Evolutionary conservation across 192 early-diverging fungal genomes (phyloP), one percentile per base, ranked within the genome.

Genomic region (Dissophora globulifera): DNA sequence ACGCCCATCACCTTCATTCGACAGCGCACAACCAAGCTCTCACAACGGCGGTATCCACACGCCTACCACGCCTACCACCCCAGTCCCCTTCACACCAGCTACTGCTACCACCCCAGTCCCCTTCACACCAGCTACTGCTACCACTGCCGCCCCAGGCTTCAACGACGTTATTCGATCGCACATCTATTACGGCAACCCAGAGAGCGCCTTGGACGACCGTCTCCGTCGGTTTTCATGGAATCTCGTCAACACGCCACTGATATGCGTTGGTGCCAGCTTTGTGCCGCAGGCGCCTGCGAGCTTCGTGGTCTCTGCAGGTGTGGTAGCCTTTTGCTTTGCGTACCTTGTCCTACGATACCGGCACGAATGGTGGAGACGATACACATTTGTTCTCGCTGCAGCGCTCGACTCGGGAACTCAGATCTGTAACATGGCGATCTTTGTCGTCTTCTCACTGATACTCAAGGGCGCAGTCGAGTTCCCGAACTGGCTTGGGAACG

Each of bases 371-470:
- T 78, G 75, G 75, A 50, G 66, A 43, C 49, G 65, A 31, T 78
- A 78, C 19, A 67, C 60, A 20, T 78, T 62, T 55, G 65, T 78
- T 32, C 32, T 67, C 42, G 75, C 75, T 1, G 75, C 75, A 2
- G 75, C 75, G 9, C 35, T 78, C 12, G 75, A 78, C 57, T 50
- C 75, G 1, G 75, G 75, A 1, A 78, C 75, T 3, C 75, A 78
- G 53, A 78, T 78, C n/a, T 78, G 75, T 41, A 68, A 68, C 35
- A 78, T 78, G 64, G 62, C 65, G 11, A 63, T 78, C 35, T 78
- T 78, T 69, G 65, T 78, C 31, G 69, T 72, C 16, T 72, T 72
- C 42, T 45, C 69, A 0, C 29, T 72, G 69, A 72, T 72, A 17
- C 48, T 72, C 5, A 72, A 72, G 30, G 69, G 69, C 23, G 22